Evolutionary conservation across 2,329 filamentous ascomycete genomes (phyloP).

Genomic region (Hyphodiscus sp.): DNA sequence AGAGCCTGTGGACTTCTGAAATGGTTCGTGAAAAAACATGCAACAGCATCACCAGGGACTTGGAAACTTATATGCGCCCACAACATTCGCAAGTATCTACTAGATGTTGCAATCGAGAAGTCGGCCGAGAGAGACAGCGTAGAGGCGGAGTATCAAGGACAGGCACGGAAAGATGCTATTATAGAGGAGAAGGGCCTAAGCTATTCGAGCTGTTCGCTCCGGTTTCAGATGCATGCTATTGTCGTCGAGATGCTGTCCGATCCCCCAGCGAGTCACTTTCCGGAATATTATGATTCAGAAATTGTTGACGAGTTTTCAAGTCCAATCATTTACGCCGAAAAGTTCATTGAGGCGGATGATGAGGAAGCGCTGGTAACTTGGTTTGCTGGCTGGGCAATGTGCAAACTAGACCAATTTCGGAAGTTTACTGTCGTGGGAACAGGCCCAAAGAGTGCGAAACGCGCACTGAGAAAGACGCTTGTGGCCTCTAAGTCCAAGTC

Average conservation of each 20-base stretch:
- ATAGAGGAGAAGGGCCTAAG: slow-evolving; percentile 19
- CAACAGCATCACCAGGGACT: slow-evolving; percentile 7
- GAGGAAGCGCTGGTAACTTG: slow-evolving; percentile 58
- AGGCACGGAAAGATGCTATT: slow-evolving; percentile 22
- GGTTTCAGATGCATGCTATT: slow-evolving; percentile 18
- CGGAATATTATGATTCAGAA: slow-evolving; percentile 10
- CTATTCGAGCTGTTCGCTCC: slow-evolving; percentile 18
- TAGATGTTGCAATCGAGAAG: slow-evolving; percentile 26
- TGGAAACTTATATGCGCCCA: slow-evolving; percentile 20
- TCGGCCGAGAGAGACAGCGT: slow-evolving; percentile 21
- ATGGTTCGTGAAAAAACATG: slow-evolving; percentile 32
- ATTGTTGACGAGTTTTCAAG: slow-evolving; percentile 17
- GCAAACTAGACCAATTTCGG: slow-evolving; percentile 43
- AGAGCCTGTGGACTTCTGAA: slow-evolving; percentile 34
- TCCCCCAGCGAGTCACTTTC: neutral
- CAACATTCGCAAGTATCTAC: slow-evolving; percentile 23
- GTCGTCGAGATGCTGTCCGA: slow-evolving; percentile 7
- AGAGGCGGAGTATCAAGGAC: slow-evolving; percentile 12
- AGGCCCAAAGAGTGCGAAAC: neutral
- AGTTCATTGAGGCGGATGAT: slow-evolving; percentile 48
- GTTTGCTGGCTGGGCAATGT: slow-evolving; percentile 53
- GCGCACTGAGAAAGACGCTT: neutral
- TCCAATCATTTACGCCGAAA: slow-evolving; percentile 41
- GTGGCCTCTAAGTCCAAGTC: neutral
- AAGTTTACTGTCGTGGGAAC: slow-evolving; percentile 49